Evolutionary conservation across 345 rosid species (phyloP), one percentile per base, ranked within the genome.

Genomic region (Sisymbrium altissimum): DNA sequence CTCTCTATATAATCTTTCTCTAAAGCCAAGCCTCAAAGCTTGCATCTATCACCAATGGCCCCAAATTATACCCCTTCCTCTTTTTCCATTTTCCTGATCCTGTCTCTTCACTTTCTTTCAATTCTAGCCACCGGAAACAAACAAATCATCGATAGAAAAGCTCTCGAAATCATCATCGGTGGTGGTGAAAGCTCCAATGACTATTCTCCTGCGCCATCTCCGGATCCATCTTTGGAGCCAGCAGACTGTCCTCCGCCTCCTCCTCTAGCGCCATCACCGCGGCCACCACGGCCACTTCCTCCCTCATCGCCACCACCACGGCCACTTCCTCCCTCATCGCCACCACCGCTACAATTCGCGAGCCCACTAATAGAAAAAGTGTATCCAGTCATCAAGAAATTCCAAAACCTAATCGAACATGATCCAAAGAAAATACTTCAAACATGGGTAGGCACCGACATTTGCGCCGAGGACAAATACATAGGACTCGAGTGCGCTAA

Each of bases 401-500:
- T 93, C 52, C 90, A 87, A 78, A 88, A 85, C 50, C 71, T 71
- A 17, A 81, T 90, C 81, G 84, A 93, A 38, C 80, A 83, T 0
- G 97, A 93, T 64, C 97, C 92, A 35, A 82, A 87, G 15, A 77
- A 80, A 48, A 83, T 90, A 80, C 86, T 93, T 46, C 73, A 75
- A 44, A 83, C 96, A 6, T 90, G 97, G 98, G 72, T 49, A 0
- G 96, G 96, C 46, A 77, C 87, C 5, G 86, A 90, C 46, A 74
- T 92, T 23, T 88, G 98, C 83, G 86, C 33, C 7, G 0, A 38
- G 23, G 66, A 74, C 18, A 74, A 64, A 4, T 90, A 93, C 81
- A 80, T 55, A 65, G 97, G 98, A 13, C 92, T 93, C 73, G 88
- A 78, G 70, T 89, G 98, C 41, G 92, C 88, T 21, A 80, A 44